Evolutionary conservation across 805 yeast genomes (phyloP).

Genomic region (Kuraishia ogatae): DNA sequence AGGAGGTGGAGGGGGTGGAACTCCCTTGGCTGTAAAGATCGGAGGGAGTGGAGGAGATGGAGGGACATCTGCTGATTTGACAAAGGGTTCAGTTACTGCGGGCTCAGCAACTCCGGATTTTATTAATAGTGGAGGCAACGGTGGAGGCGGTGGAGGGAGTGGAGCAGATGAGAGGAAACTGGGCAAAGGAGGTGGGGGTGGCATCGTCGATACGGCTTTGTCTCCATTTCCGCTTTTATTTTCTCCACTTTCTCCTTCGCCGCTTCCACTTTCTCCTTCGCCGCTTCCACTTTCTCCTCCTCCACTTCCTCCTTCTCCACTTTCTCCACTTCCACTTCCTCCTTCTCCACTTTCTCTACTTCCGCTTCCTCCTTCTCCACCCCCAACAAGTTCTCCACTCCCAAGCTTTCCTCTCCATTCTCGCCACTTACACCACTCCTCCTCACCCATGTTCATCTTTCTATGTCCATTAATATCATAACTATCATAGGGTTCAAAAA

Average conservation of each 20-base stretch:
- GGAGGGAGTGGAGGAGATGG: slow-evolving; percentile 10
- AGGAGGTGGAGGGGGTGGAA: slow-evolving; percentile 6
- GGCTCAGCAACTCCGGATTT: slow-evolving; percentile 9
- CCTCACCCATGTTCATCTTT: background rate
- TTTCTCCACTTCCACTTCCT: too few relatives aligned
- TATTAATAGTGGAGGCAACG: background rate
- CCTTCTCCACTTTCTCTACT: background rate
- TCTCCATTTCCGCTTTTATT: background rate
- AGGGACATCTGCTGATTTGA: background rate
- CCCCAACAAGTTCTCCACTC: too few relatives aligned
- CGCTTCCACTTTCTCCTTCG: background rate
- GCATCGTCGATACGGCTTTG: background rate
- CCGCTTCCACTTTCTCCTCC: too few relatives aligned
- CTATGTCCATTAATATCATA: slow-evolving; percentile 10
- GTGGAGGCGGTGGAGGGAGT: background rate
- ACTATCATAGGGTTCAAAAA: slow-evolving; percentile 16
- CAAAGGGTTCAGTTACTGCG: slow-evolving; percentile 21
- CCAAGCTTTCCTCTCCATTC: background rate
- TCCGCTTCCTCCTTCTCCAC: background rate
- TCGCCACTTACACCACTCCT: too few relatives aligned
- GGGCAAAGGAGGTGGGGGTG: background rate
- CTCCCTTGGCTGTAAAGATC: background rate
- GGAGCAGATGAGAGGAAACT: background rate
- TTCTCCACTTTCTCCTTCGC: background rate
- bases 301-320: too few relatives aligned